Evolutionary conservation across 345 rosid genomes (phyloP).

Genomic region (Populus ilicifolia): DNA sequence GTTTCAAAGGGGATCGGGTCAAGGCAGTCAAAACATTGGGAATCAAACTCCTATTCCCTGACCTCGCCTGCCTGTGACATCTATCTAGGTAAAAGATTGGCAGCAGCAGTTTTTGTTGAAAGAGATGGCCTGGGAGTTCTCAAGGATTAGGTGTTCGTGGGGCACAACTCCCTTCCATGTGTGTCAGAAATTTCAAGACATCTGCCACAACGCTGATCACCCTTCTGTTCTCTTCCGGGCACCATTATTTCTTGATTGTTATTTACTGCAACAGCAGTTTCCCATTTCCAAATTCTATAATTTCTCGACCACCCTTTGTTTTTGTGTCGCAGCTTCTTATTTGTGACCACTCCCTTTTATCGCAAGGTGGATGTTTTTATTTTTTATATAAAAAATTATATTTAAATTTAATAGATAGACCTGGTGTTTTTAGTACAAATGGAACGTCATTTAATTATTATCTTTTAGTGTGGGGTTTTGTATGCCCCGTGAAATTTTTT

Average conservation of each 20-base stretch:
- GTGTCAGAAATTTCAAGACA: constrained; percentile 20
- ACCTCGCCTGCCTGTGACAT: constrained; percentile 20
- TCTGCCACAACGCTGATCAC: constrained; percentile 13
- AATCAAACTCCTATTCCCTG: constrained; percentile 23
- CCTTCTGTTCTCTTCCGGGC: constrained; percentile 1
- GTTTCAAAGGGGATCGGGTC: background rate
- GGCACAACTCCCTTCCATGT: background rate
- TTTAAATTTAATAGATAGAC: no score
- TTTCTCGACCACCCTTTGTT: constrained; percentile 1
- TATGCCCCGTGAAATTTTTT: no score
- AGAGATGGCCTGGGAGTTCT: constrained; percentile 34
- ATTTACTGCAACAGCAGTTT: constrained; percentile 5
- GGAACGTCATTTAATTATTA: no score
- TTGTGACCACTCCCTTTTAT: no score
- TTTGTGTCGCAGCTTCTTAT: background rate
- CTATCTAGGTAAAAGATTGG: constrained; percentile 18
- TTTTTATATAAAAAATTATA: no score
- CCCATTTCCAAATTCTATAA: background rate
- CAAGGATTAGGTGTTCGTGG: constrained; percentile 3
- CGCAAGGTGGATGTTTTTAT: no score
- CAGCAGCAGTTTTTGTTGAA: constrained; percentile 27
- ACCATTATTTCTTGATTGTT: background rate
- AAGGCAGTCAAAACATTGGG: constrained; percentile 45
- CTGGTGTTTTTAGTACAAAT: no score
- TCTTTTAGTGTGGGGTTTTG: no score